Base-by-base conservation (phyloP, 2,329 filamentous ascomycete genomes). In the Mycocentrospora acerina region DNA sequence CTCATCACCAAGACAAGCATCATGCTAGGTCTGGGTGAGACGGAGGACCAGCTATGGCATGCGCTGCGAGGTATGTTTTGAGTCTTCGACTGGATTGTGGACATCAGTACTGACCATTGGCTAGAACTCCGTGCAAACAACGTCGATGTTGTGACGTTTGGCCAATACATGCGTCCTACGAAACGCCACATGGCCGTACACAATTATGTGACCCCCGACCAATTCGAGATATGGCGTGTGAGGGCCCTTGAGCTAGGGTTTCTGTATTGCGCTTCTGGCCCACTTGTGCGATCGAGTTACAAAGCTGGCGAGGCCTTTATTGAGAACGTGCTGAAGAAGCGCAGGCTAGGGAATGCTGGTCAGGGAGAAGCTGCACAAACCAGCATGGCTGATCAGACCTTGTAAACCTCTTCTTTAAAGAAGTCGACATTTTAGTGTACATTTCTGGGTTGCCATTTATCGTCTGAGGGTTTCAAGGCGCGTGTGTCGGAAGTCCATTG, bases 141-240 rank as follows among this genome's bases (percentile, higher is more conserved):
- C 44, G 90, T 96, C 30, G 93, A 98, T 56, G 89, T 98, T 10
- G 90, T 98, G 41, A 98, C 93, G 0, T 98, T 98, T 55, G 93
- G 93, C n/a, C 93, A 98, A 74, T 98, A 98, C 75, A 98, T 98
- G 93, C 88, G 91, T 9, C 93, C 93, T 2, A 98, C 93, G 4
- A 98, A 97, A 77, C 82, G 91, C 29, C 93, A 98, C 68, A 91
- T 98, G 81, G 85, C 95, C 68, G 93, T 98, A 22, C 86, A 95
- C 61, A 89, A 91, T 67, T 98, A 98, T 66, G 81, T 98, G 31
- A 91, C 90, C 0, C 93, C 93, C 1, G 88, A 86, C 46, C 83
- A 85, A 47, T 98, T 98, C 63, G 91, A 97, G 62, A 74, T 86
- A 59, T 98, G 93, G 93, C 81, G 87, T 44, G 81, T 89, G 71